phyloP scores from a whole-genome alignment of 1,139 yeast species.

The Pichia sp. region DNA sequence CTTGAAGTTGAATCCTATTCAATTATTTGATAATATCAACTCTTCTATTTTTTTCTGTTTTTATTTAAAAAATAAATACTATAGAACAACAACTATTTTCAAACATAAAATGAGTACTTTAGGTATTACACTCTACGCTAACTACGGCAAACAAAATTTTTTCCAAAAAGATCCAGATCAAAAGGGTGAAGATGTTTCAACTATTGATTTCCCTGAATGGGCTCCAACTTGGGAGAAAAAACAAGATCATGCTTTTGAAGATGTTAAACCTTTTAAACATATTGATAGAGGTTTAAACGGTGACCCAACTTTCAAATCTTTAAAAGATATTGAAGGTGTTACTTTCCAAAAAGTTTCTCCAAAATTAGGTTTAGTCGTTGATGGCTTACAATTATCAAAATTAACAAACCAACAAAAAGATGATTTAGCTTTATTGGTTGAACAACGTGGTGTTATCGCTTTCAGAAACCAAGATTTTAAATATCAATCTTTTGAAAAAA shows the following conservation, averaged over 20 bases:
- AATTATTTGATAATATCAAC: no score
- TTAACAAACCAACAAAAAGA: neutral
- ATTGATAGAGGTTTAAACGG: constrained; percentile 53
- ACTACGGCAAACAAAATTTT: no score
- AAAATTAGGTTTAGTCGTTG: constrained; percentile 50
- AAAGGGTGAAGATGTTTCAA: constrained; percentile 1
- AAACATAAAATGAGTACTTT: no score
- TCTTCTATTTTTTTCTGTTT: no score
- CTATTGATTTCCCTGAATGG: constrained; percentile 28
- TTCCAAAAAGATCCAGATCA: no score
- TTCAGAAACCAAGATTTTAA: constrained; percentile 64
- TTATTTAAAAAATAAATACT: no score
- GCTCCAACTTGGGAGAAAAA: constrained; percentile 46
- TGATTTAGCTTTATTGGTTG: constrained; percentile 3
- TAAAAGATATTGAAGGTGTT: constrained; percentile 38
- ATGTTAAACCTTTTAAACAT: constrained; percentile 43
- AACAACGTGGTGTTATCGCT: constrained; percentile 51
- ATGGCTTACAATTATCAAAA: neutral
- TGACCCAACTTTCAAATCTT: constrained; percentile 45
- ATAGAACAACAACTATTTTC: no score
- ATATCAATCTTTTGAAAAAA: constrained; percentile 38
- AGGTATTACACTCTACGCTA: no score
- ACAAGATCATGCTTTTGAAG: constrained; percentile 34
- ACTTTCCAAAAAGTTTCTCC: constrained; percentile 42
- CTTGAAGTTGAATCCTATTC: no score